Conservation (phyloP, 257 asterid genomes). For the Plantago major region DNA sequence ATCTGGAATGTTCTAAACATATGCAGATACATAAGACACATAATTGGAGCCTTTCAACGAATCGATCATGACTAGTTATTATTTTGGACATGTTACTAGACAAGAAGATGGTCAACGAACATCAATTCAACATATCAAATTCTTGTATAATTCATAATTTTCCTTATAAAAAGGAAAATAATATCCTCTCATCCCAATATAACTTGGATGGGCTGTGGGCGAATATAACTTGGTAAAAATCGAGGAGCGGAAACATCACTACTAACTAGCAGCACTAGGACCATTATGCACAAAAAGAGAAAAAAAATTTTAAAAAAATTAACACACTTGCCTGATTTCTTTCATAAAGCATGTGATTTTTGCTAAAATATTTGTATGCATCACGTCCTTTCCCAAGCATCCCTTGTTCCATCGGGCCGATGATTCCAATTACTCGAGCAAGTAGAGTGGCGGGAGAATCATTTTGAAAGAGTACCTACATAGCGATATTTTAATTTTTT, state of each 20-base stretch:
- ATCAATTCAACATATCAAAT: too few species aligned
- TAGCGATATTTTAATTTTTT: constrained; percentile 10
- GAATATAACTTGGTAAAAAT: neutral
- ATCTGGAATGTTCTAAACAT: too few species aligned
- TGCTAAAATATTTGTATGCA: constrained; percentile 80
- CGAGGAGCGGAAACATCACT: neutral
- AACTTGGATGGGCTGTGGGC: too few species aligned
- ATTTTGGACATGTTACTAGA: too few species aligned
- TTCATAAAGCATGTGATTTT: constrained; percentile 94
- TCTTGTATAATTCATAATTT: too few species aligned
- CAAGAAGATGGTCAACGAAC: too few species aligned
- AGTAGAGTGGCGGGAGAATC: constrained; percentile 97
- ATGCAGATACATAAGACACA: too few species aligned
- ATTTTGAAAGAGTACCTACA: constrained; percentile 91
- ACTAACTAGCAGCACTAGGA: neutral
- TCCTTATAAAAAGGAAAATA: too few species aligned
- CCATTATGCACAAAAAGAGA: neutral
- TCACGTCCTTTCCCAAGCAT: constrained; percentile 89
- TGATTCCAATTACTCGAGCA: constrained; percentile 90
- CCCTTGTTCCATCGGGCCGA: constrained; percentile 71
- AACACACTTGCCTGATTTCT: constrained; percentile 70
- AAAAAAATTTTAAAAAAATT: too few species aligned
- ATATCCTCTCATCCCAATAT: too few species aligned
- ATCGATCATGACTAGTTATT: too few species aligned
- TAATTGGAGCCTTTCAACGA: too few species aligned